Percentiles rank a stretch among this genome's conserved stretches.
Evolutionary conservation across 2,329 filamentous ascomycete genomes (phyloP).

Genomic region (Pseudogymnoascus pannorum): DNA sequence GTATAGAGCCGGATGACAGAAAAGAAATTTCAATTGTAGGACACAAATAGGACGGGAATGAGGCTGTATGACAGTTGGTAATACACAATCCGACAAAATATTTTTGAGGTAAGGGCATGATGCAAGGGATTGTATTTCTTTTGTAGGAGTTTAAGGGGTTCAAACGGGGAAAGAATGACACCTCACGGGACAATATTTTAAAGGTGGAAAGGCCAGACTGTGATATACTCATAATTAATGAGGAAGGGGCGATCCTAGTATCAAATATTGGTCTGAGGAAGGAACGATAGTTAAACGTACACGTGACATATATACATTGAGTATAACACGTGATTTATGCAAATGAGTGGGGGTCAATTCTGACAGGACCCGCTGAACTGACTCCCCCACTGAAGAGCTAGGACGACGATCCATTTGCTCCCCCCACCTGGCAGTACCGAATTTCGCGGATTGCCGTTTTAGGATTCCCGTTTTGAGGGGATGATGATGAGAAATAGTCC

Average conservation of each 20-base stretch:
- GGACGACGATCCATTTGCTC: background rate
- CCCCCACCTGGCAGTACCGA: background rate
- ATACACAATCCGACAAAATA: no score
- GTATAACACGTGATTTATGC: background rate
- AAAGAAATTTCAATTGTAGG: background rate
- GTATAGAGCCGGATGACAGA: background rate
- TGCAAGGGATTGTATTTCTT: background rate
- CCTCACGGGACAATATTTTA: no score
- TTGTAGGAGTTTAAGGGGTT: background rate
- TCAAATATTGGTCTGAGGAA: no score
- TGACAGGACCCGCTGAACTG: background rate
- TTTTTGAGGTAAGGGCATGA: background rate
- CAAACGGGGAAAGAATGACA: background rate
- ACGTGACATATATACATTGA: background rate
- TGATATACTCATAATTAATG: background rate
- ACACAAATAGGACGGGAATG: background rate
- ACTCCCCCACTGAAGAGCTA: no score
- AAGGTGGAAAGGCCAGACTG: no score
- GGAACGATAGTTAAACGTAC: background rate
- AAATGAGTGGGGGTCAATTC: background rate
- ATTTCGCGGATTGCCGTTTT: background rate
- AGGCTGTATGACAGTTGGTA: background rate
- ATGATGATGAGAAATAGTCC: background rate
- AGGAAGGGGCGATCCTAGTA: background rate
- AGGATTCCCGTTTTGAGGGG: background rate